Conservation (phyloP, 1,284 basidiomycete species). For the Cryptococcus sp. region DNA sequence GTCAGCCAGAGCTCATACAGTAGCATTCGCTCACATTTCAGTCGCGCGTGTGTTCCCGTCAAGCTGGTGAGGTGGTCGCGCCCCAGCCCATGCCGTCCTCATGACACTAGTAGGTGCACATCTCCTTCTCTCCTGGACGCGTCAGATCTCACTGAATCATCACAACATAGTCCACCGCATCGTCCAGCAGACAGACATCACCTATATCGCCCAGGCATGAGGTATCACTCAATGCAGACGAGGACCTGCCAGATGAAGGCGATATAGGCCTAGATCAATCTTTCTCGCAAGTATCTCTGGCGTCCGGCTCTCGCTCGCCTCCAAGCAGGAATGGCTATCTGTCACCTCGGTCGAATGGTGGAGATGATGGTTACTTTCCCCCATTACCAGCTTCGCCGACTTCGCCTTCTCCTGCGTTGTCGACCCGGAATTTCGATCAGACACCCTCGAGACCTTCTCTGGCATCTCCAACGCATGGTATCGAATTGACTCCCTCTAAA, state of each 20-base stretch:
- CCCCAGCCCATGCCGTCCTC: not conserved
- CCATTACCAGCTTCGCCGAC: not conserved
- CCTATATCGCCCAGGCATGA: not conserved
- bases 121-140: not conserved
- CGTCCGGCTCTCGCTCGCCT: conserved; percentile 1
- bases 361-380: conserved; percentile 3
- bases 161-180: not conserved
- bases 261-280: conserved; percentile 8
- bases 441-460: not conserved
- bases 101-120: not conserved
- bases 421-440: not conserved
- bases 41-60: not conserved
- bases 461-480: not conserved
- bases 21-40: not conserved
- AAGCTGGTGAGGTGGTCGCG: not conserved
- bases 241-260: not conserved
- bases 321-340: conserved; percentile 1
- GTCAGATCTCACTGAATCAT: not conserved
- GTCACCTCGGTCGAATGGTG: not conserved
- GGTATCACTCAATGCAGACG: too few species aligned
- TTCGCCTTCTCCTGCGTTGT: conserved; percentile 9
- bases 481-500: not conserved
- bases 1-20: too few species aligned
- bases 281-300: conserved; percentile 6
- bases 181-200: not conserved